Percentiles rank a stretch among this genome's conserved stretches.
phyloP scores from a whole-genome alignment of 2,329 filamentous ascomycete species.

The Arthrobotrys sinensis region DNA sequence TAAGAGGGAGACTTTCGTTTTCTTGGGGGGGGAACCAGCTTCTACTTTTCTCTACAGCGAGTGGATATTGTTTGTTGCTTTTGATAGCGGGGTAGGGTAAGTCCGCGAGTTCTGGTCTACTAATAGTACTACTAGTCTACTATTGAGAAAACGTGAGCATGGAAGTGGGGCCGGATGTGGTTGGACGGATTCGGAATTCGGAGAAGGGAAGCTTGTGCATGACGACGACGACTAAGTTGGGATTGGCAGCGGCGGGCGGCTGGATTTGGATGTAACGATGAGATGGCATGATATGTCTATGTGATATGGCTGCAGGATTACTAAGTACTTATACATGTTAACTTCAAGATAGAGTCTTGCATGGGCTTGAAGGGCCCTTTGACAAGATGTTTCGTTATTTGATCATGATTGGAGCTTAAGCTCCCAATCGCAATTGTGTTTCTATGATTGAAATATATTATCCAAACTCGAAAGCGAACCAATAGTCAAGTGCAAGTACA shows the following conservation, averaged over 20 bases:
- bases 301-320: too few relatives aligned
- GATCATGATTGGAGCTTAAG: too few relatives aligned
- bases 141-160: conserved; percentile 1
- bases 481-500: too few relatives aligned
- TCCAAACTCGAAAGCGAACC: too few relatives aligned
- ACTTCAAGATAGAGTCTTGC: not conserved
- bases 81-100: conserved; percentile 27
- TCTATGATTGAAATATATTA: too few relatives aligned
- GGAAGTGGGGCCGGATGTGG: conserved; percentile 19
- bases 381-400: not conserved
- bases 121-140: not conserved
- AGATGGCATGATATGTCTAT: too few relatives aligned
- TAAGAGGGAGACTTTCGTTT: not conserved
- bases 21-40: not conserved
- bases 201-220: conserved; percentile 16
- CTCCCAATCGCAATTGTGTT: too few relatives aligned
- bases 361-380: not conserved
- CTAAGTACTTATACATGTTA: too few relatives aligned
- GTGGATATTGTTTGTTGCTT: conserved; percentile 3
- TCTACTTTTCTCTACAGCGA: not conserved
- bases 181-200: conserved; percentile 32
- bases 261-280: not conserved
- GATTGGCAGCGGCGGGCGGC: not conserved
- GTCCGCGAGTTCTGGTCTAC: not conserved
- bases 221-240: not conserved